Evolutionary conservation across 331 rosid genomes (phyloP), one percentile per base, ranked within the genome.

Genomic region (Acacia concinna): DNA sequence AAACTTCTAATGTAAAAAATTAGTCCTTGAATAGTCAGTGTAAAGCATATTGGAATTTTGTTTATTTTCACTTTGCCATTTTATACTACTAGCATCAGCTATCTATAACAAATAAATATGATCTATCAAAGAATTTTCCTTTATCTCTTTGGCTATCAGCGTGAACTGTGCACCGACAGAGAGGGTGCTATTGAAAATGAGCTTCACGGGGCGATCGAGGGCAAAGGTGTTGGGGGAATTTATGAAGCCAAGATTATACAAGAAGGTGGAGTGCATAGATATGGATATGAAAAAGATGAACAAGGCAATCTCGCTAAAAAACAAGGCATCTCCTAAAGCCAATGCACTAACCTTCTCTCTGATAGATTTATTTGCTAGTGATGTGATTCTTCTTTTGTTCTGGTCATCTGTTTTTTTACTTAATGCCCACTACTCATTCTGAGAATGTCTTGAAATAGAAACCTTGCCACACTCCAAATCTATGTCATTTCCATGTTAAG

Each of bases 131-230:
- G 78, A 73, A 81, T 51, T 70, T 67, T 62, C 98, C 99, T 43
- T 91, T 96, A n/a, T n/a, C n/a, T n/a, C n/a, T 82, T 90, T 91
- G 94, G 92, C 87, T 76, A 79, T 93, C 46, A 95, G 92, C 71
- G 4, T 77, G 51, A 90, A 85, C 7, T 97, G 97, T 2, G 81
- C 82, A 15, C 99, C 97, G 1, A 67, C 72, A 14, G 81, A 86
- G 15, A 62, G 87, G 47, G 93, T 95, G 15, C 83, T 90, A 0
- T 77, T 95, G 73, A 84, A 35, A 10, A 79, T 95, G 54, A 78
- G 37, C 47, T 83, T 95, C 79, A 75, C 78, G 87, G 87, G 93
- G 21, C 82, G 88, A 73, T 87, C 96, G 2, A 88, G 80, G 82
- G 99, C 89, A 47, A 74, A 87, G 81, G 97, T 93, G 11, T 78